These are phyloP conservation scores for Articulospora tetracladia DNA, from an alignment of 495 filamentous ascomycete species.

Conservation along the genomic window DNA sequence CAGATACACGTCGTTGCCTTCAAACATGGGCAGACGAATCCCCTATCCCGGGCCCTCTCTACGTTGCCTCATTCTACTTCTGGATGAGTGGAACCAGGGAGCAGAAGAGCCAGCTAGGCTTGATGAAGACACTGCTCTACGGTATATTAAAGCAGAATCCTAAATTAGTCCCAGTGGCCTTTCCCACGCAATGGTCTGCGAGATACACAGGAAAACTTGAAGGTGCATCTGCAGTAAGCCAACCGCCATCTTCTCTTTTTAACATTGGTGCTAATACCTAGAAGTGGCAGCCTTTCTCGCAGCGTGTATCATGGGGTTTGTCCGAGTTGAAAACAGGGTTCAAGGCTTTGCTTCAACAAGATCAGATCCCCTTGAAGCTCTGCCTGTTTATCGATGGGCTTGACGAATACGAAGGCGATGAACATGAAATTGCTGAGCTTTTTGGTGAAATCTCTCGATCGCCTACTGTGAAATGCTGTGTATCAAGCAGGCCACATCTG, in stretches of 20 bases:
- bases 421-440: neutral
- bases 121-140: slow-evolving; percentile 38
- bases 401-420: slow-evolving; percentile 1
- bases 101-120: slow-evolving; percentile 39
- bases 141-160: slow-evolving; percentile 28
- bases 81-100: slow-evolving; percentile 35
- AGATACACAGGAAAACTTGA: neutral
- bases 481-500: neutral
- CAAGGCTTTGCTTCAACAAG: neutral
- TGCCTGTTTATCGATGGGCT: neutral
- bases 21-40: neutral
- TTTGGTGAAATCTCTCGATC: neutral
- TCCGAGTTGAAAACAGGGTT: neutral
- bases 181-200: neutral
- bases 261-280: too few relatives aligned
- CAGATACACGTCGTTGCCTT: neutral
- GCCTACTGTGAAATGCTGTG: neutral
- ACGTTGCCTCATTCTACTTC: slow-evolving; percentile 37
- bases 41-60: neutral
- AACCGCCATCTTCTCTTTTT: too few relatives aligned
- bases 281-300: too few relatives aligned
- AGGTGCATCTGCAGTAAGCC: too few relatives aligned
- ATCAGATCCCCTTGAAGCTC: neutral
- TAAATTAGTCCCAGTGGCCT: neutral
- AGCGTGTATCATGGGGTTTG: neutral